Base-by-base conservation (phyloP, 345 rosid genomes). In the Noccaea caerulescens region DNA sequence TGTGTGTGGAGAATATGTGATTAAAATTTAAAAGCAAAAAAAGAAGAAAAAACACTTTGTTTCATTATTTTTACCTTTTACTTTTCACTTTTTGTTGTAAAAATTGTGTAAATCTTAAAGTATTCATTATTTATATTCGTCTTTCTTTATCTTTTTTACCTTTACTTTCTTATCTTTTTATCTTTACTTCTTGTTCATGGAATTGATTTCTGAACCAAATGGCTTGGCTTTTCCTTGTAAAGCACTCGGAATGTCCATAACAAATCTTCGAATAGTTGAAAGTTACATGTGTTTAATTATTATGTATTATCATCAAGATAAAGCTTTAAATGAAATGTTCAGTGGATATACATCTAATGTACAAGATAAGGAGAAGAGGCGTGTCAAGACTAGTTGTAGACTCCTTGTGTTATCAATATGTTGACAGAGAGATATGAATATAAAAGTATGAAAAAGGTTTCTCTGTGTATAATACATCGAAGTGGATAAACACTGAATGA, bases 1-100 rank as follows among this genome's bases (percentile, higher is more conserved):
- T 62, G 74, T 68, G 74, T 61, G 70, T 42, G 63, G 63, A 54
- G 58, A 52, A 25, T 60, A 68, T 68, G 69, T 75, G 73, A 75
- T 75, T 60, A 68, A 58, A 58, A 34, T 53, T 18, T 16, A 52
- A 61, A 73, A 66, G 72, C 33, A 41, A 66, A 13, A 34, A 13
- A 58, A 73, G 39, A 36, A 56, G 36, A 33, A 34, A 55, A 12
- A 44, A 53, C 16, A 54, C 32, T 69, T 62, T 76, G 55, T 76
- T 75, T 69, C 64, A 11, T 62, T 45, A 8, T 51, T 53, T 60
- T 68, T 52, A 32, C 37, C 45, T 33, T 34, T 42, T 43, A 41
- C 46, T 45, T 60, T 44, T 14, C 23, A 20, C 23, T 20, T 27
- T 27, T 3, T 10, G 3, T 53, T 68, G 58, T 68, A 53, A 6